These are phyloP conservation scores for Tetragonia tetragonoides DNA, from an alignment of 148 eudicot genomes.

Conservation along the genomic window DNA sequence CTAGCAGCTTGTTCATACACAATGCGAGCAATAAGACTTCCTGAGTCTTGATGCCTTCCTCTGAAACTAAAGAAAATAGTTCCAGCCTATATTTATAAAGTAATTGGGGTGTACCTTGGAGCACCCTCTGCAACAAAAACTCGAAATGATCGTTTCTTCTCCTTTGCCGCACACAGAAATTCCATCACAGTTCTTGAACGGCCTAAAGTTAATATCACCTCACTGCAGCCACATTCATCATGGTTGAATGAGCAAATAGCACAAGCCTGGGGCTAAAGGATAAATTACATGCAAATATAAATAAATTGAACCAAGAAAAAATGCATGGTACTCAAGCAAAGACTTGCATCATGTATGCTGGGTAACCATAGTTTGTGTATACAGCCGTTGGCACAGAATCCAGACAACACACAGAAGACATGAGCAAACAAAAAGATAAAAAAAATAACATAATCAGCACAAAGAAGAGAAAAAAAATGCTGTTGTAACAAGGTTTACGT, in stretches of 20 bases:
- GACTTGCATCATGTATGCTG: background rate
- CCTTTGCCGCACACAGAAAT: conserved; percentile 97
- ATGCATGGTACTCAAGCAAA: background rate
- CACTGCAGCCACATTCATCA: conserved; percentile 53
- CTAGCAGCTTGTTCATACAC: background rate
- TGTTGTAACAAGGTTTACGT: background rate
- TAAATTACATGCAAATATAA: conserved; percentile 14
- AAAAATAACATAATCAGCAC: background rate
- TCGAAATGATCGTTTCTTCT: conserved; percentile 89
- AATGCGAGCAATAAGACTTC: background rate
- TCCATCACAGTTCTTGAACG: conserved; percentile 92
- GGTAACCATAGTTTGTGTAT: background rate
- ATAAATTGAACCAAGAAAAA: background rate
- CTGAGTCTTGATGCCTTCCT: background rate
- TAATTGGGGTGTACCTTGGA: conserved; percentile 59
- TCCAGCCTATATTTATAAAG: background rate
- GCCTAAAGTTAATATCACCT: conserved; percentile 94
- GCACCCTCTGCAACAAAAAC: conserved; percentile 99
- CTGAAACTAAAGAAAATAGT: background rate
- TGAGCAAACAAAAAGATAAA: background rate
- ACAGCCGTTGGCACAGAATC: background rate
- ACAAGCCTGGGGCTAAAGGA: conserved; percentile 13
- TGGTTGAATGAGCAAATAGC: conserved; percentile 19
- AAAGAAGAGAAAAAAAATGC: background rate
- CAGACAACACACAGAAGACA: background rate